Evolutionary conservation across 129 eudicot species (phyloP).

Genomic region (Pulicaria dysenterica): DNA sequence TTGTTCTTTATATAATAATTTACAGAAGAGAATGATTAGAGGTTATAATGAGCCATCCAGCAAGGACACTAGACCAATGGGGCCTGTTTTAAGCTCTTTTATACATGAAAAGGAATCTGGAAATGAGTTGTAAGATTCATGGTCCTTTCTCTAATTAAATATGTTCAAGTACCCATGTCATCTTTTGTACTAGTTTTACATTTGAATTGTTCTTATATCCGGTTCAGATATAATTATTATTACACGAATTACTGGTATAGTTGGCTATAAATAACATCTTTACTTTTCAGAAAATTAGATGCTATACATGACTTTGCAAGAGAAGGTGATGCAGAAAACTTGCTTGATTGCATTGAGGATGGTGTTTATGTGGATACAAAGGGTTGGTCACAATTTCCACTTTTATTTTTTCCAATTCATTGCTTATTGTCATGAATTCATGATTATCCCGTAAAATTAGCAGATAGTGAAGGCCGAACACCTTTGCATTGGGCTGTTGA

Average conservation of each 20-base stretch:
- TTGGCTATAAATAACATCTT: not conserved
- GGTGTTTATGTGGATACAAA: slow-evolving; percentile 60
- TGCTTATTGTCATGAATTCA: slow-evolving; percentile 10
- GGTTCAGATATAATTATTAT: not conserved
- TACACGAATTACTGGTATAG: slow-evolving; percentile 7
- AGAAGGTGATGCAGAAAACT: slow-evolving; percentile 73
- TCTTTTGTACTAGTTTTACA: not conserved
- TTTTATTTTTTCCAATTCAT: not conserved
- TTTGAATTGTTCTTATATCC: not conserved
- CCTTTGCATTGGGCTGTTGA: slow-evolving; percentile 92
- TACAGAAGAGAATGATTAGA: slow-evolving; percentile 53
- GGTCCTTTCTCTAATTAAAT: not conserved
- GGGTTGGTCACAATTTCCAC: slow-evolving; percentile 39
- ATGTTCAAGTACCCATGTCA: slow-evolving; percentile 9
- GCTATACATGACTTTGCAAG: slow-evolving; percentile 79
- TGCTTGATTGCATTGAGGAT: slow-evolving; percentile 59
- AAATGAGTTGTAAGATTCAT: slow-evolving; percentile 60
- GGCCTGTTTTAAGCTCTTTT: slow-evolving; percentile 82
- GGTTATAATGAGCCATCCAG: slow-evolving; percentile 36
- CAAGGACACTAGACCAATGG: slow-evolving; percentile 69
- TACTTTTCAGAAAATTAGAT: slow-evolving; percentile 64
- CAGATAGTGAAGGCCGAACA: slow-evolving; percentile 88
- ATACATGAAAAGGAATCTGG: slow-evolving; percentile 71
- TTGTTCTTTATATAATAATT: slow-evolving; percentile 28
- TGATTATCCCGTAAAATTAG: slow-evolving; percentile 21